phyloP scores from a whole-genome alignment of 163 green algal genomes.

The Chlorella variabilis region DNA sequence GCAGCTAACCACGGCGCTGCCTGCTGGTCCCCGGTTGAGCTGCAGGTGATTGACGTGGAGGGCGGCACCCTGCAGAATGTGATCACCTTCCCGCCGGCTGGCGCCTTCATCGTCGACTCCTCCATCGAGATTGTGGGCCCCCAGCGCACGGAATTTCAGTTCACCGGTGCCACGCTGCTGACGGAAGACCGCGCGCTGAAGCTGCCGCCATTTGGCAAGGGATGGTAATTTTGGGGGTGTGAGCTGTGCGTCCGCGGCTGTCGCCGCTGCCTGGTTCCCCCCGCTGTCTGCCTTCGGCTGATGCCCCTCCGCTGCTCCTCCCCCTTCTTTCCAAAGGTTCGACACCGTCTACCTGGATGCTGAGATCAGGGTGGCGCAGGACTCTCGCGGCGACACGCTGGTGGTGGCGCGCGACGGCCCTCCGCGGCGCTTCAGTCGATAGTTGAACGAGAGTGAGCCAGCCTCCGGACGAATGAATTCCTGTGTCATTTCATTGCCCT shows the following conservation, averaged over 20 bases:
- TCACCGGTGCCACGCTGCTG: slow-evolving; percentile 71
- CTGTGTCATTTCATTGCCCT: no score
- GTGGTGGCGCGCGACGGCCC: slow-evolving; percentile 60
- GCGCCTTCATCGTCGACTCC: slow-evolving; percentile 80
- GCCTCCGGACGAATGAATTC: no score
- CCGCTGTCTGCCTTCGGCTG: no score
- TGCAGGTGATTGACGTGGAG: slow-evolving; percentile 80
- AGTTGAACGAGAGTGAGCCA: no score
- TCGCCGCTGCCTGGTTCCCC: no score
- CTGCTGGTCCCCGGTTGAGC: background rate
- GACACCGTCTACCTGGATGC: slow-evolving; percentile 83
- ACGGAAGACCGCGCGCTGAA: slow-evolving; percentile 56
- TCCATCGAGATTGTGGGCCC: slow-evolving; percentile 47
- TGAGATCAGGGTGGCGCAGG: slow-evolving; percentile 71
- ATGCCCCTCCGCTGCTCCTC: no score
- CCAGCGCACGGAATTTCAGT: slow-evolving; percentile 77
- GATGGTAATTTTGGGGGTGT: no score
- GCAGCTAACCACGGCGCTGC: no score
- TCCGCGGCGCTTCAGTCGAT: slow-evolving; percentile 47
- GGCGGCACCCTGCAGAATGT: slow-evolving; percentile 71
- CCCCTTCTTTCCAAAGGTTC: no score
- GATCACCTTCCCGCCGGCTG: slow-evolving; percentile 84
- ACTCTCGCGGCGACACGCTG: slow-evolving; percentile 75
- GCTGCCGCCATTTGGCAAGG: slow-evolving; percentile 80
- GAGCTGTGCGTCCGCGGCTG: no score